Evolutionary conservation across 352 stramenopile species (phyloP), one percentile per base, ranked within the genome.

Genomic region (Nothophytophthora sp.): DNA sequence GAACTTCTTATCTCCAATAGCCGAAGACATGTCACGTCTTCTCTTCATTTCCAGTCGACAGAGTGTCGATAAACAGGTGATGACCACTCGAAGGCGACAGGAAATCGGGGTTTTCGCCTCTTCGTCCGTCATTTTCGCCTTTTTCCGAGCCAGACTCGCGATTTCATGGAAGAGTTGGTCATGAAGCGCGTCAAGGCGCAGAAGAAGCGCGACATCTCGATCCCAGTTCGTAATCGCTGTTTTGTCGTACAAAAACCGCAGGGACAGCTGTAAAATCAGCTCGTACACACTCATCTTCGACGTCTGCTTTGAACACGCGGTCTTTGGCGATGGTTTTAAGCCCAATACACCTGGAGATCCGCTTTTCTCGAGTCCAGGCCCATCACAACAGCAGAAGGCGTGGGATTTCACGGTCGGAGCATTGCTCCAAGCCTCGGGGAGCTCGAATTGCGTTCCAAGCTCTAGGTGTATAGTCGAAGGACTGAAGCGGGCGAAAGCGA

Each of bases 1-100:
- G 44, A 84, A 88, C 39, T 70, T 76, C 39, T 86, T 88, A 16
- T 83, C 70, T 12, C 70, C 68, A 4, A 76, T 16, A 5, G 51
- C 54, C 3, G 50, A 43, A 3, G 39, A 63, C 0, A 73, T 57
- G 16, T 70, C 60, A 29, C 45, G 61, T 38, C 77, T 60, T 15
- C 72, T 58, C 49, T 78, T 73, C 27, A 51, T 54, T 46, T 88
- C 77, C n/a, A 86, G 55, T 1, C 71, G 67, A 45, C 68, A 88
- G 23, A 88, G 48, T 24, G 58, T 59, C 16, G 72, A 72, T 23
- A 84, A 47, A 36, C 67, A 83, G 33, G 60, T 48, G 23, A 83
- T 50, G 6, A 64, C 28, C 15, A 79, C 50, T 1, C 52, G 64
- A 22, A 73, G 18, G 23, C 69, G 53, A 36, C 69, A 79, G 13